These are phyloP conservation scores for Cichorium intybus DNA, from an alignment of 140 eudicot species.

Conservation along the genomic window DNA sequence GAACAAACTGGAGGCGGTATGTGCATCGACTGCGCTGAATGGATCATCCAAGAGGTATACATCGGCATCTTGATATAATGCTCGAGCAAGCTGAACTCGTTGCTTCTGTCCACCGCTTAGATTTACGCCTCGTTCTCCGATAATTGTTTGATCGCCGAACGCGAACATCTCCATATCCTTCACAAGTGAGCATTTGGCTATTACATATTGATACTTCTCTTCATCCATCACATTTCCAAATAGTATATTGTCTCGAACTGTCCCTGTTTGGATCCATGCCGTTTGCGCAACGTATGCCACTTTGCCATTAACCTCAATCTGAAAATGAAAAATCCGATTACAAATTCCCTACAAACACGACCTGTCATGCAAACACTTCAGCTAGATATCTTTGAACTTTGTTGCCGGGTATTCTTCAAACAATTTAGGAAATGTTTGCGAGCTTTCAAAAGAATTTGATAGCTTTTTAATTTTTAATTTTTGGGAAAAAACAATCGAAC, in stretches of 20 bases:
- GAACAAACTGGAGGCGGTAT: conserved; percentile 64
- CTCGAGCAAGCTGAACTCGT: conserved; percentile 80
- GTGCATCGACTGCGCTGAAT: conserved; percentile 87
- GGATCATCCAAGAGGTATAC: conserved; percentile 77
- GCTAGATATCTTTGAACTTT: too few species aligned
- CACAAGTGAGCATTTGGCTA: conserved; percentile 49
- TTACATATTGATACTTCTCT: conserved; percentile 44
- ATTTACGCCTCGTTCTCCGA: conserved; percentile 81
- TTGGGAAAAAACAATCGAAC: too few species aligned
- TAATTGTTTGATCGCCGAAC: conserved; percentile 58
- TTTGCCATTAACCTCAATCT: conserved; percentile 58
- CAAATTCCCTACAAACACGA: background rate
- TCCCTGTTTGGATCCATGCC: conserved; percentile 89
- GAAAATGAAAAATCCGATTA: background rate
- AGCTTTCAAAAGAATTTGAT: too few species aligned
- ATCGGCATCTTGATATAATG: conserved; percentile 70
- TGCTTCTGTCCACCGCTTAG: conserved; percentile 87
- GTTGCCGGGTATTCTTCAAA: too few species aligned
- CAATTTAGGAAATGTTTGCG: too few species aligned
- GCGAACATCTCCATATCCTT: conserved; percentile 68
- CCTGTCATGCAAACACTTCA: too few species aligned
- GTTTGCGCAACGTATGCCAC: conserved; percentile 75
- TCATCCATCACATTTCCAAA: conserved; percentile 56
- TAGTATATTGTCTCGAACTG: conserved; percentile 55
- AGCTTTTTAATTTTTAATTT: too few species aligned